Percentiles rank a stretch among this genome's conserved stretches.
phyloP scores from a whole-genome alignment of 2,329 filamentous ascomycete species.

The Fusarium praegraminearum region DNA sequence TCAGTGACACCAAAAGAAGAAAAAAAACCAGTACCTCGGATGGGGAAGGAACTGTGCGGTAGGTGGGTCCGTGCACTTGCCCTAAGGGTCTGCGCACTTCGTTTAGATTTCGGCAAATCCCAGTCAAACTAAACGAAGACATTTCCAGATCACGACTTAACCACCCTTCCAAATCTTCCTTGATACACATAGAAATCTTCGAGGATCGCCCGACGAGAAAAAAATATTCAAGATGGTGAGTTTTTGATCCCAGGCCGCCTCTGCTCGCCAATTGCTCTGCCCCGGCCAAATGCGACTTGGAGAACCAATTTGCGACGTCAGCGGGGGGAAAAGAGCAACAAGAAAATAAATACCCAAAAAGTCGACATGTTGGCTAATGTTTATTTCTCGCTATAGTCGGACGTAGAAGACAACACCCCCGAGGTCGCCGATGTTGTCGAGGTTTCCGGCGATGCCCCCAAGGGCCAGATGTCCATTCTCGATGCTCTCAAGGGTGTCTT shows the following conservation, averaged over 20 bases:
- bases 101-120: constrained; percentile 54
- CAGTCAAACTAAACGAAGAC: constrained; percentile 50
- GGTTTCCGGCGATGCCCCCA: constrained; percentile 90
- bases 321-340: constrained; percentile 7
- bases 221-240: constrained; percentile 70
- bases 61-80: constrained; percentile 59
- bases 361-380: constrained; percentile 39
- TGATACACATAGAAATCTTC: constrained; percentile 66
- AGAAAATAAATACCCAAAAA: constrained; percentile 17
- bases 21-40: constrained; percentile 30
- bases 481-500: constrained; percentile 99
- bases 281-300: constrained; percentile 7
- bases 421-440: constrained; percentile 91
- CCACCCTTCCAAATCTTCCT: constrained; percentile 46
- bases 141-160: constrained; percentile 50
- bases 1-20: constrained; percentile 7
- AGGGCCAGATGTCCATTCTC: constrained; percentile 96
- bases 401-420: constrained; percentile 99
- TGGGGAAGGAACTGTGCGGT: constrained; percentile 49
- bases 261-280: constrained; percentile 37
- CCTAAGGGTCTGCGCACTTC: constrained; percentile 55
- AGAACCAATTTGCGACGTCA: constrained; percentile 23
- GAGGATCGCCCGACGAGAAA: constrained; percentile 74
- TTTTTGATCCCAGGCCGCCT: constrained; percentile 36
- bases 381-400: constrained; percentile 74